Percentiles rank a stretch among this genome's conserved stretches.
phyloP scores from a whole-genome alignment of 371 early-diverging fungal species.

The Mortierella sp. region DNA sequence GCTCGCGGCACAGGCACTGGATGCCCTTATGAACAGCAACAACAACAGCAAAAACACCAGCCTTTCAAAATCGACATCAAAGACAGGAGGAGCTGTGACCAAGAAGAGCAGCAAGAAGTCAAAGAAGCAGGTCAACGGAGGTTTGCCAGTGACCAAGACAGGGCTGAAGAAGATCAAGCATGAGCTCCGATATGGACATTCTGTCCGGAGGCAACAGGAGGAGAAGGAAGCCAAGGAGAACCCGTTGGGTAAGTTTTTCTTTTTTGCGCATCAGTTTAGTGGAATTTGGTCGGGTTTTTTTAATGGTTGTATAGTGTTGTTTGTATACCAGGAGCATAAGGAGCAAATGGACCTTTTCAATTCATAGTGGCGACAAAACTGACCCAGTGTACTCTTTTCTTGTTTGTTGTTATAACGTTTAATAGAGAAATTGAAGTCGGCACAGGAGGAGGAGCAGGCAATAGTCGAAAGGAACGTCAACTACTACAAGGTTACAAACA shows the following conservation, averaged over 20 bases:
- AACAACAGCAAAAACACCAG: neutral
- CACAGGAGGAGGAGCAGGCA: constrained; percentile 39
- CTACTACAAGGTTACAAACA: constrained; percentile 37
- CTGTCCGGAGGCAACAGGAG: constrained; percentile 58
- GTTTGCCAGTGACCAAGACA: constrained; percentile 68
- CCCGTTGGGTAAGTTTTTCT: constrained; percentile 61
- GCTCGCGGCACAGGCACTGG: constrained; percentile 50
- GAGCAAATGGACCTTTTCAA: too few relatives aligned
- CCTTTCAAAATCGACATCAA: neutral
- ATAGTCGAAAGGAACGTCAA: constrained; percentile 39
- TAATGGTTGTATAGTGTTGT: neutral
- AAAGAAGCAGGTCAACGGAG: constrained; percentile 15
- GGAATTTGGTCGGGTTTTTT: neutral
- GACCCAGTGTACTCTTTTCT: neutral
- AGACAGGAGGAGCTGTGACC: neutral
- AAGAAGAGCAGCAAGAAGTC: constrained; percentile 15
- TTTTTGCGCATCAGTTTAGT: neutral
- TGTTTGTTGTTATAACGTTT: neutral
- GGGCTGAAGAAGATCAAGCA: constrained; percentile 71
- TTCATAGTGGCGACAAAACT: neutral
- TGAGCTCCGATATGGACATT: constrained; percentile 69
- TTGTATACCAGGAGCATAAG: too few relatives aligned
- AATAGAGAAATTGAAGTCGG: constrained; percentile 39
- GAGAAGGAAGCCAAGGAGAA: constrained; percentile 61
- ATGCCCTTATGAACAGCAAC: constrained; percentile 31